A percentile compares a stretch with the other conserved stretches of the same genome.
Evolutionary conservation across 257 asterid species (phyloP).

Genomic region (Solanum chmielewskii): DNA sequence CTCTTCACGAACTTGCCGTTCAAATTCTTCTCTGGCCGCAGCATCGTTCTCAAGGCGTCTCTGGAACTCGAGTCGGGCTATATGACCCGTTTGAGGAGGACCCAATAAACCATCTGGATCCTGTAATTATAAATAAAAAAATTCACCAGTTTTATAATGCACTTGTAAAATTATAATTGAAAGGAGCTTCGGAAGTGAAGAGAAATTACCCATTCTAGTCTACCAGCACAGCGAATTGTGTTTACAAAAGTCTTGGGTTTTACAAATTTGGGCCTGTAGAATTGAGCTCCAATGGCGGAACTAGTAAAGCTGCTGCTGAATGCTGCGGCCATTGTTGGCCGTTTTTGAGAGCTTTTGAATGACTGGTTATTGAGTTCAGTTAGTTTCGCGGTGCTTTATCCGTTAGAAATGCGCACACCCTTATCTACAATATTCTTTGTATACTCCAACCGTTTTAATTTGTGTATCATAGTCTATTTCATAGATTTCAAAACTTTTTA

Average conservation of each 20-base stretch:
- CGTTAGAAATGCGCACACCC: conserved; percentile 14
- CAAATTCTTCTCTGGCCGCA: conserved; percentile 63
- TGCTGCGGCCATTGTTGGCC: conserved; percentile 49
- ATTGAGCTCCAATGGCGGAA: conserved; percentile 14
- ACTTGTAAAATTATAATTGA: neutral
- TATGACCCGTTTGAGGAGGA: conserved; percentile 53
- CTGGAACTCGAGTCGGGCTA: conserved; percentile 58
- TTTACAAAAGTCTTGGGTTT: conserved; percentile 21
- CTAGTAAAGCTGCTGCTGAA: conserved; percentile 30
- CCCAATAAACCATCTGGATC: conserved; percentile 87
- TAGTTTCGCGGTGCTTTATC: conserved; percentile 20
- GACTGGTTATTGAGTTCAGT: neutral
- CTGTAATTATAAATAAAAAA: conserved; percentile 20
- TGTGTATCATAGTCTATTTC: no score
- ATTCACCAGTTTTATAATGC: neutral
- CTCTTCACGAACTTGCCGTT: conserved; percentile 68
- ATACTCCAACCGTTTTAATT: no score
- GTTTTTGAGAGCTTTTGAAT: conserved; percentile 4
- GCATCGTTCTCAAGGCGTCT: conserved; percentile 56
- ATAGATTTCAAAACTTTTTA: no score
- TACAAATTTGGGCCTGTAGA: conserved; percentile 3
- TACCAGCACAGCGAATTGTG: conserved; percentile 55
- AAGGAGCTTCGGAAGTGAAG: neutral
- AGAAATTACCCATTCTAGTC: conserved; percentile 44
- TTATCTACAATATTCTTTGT: neutral